phyloP scores from a whole-genome alignment of 2,329 filamentous ascomycete genomes.

The Ophidiomyces ophidiicola region DNA sequence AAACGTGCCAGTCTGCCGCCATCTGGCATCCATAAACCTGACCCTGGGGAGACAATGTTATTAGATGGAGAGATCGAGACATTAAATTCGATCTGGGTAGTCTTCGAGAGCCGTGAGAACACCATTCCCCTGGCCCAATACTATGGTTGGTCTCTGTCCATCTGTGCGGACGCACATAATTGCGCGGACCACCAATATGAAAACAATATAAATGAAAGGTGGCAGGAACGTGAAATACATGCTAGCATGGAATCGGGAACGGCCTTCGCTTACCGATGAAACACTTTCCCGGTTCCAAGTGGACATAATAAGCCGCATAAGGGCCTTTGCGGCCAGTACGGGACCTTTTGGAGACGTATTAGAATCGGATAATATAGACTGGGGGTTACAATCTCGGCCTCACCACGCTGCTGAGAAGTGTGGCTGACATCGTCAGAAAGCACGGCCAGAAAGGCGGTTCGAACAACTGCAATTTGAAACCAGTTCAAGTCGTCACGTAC shows the following conservation, averaged over 20 bases:
- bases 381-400: constrained; percentile 18
- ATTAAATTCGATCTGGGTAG: too few species aligned
- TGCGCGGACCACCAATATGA: too few species aligned
- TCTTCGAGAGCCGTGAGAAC: too few species aligned
- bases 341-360: constrained; percentile 41
- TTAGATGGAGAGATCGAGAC: constrained; percentile 3
- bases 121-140: too few species aligned
- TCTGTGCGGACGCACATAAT: too few species aligned
- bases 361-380: background rate
- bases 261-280: constrained; percentile 52
- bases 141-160: too few species aligned
- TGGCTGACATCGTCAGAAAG: constrained; percentile 39
- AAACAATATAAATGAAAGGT: too few species aligned
- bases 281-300: constrained; percentile 58
- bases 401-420: constrained; percentile 75
- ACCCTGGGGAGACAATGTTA: constrained; percentile 39
- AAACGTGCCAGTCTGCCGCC: constrained; percentile 52
- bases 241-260: too few species aligned
- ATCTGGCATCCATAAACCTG: constrained; percentile 72
- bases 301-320: constrained; percentile 80
- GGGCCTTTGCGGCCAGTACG: constrained; percentile 76
- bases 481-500: constrained; percentile 33
- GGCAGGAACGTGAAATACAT: too few species aligned
- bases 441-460: background rate
- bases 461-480: background rate